Base-by-base conservation (phyloP, 805 yeast species). In the Spathaspora gorwiae region DNA sequence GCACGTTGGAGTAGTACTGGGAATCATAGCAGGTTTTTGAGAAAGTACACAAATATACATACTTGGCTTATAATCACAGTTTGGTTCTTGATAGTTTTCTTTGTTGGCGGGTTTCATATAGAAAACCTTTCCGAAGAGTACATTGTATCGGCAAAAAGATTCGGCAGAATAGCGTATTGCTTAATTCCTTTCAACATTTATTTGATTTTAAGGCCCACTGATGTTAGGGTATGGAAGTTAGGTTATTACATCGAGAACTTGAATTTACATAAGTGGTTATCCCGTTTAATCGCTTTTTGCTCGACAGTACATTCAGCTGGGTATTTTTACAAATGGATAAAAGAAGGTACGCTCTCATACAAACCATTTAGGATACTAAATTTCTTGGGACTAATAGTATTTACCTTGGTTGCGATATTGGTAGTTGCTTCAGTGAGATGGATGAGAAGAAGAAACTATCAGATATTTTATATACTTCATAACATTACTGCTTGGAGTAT, bases 231-330 rank as follows among this genome's bases (percentile, higher is more conserved):
- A 26, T 37, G 39, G 26, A 44, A 47, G 13, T 56, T 65, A 44
- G 76, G 56, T 54, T 75, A 61, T 43, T 86, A 86, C 54, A 59
- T 83, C 47, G 79, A 77, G 43, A 63, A 78, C 11, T 55, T 86
- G 10, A 69, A 69, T 14, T 53, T 85, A 7, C 95, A 86, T 57
- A 84, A 83, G 54, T 84, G 92, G 90, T 51, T 83, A 1, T 81
- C 90, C 4, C 66, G 92, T 47, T 34, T 81, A 1, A 73, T 83
- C 19, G 56, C 81, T 1, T 48, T 70, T 0, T 57, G 75, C 30
- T 73, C 75, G 0, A 37, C 73, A 0, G 40, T 73, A 3, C 95
- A 86, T 54, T 68, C 80, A 0, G 39, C 78, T 12, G 82, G 81
- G 1, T 86, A 69, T 55, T 31, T 76, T 4, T 56, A 64, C 8